Conservation (phyloP, 2,329 filamentous ascomycete species). For the Aspergillus candidus region DNA sequence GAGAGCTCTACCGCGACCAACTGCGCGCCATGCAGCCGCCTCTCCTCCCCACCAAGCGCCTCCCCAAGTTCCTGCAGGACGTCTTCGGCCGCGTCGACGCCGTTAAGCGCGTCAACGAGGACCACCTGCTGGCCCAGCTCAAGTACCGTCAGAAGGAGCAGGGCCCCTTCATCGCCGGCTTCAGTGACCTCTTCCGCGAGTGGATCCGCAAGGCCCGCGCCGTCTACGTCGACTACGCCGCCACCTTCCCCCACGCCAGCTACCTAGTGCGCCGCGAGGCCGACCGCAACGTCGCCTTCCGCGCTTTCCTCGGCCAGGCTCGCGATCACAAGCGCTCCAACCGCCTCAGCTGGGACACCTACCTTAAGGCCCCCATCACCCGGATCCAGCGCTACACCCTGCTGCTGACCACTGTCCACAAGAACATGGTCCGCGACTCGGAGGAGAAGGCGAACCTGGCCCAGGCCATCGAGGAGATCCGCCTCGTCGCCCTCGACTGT, state of each 20-base stretch:
- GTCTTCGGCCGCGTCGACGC: conserved; percentile 90
- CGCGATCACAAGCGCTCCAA: conserved; percentile 71
- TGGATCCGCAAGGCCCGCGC: conserved; percentile 93
- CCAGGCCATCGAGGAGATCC: conserved; percentile 87
- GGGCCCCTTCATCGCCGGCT: conserved; percentile 87
- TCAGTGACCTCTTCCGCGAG: conserved; percentile 95
- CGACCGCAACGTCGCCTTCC: conserved; percentile 78
- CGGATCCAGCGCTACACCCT: conserved; percentile 85
- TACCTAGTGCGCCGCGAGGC: conserved; percentile 79
- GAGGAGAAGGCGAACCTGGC: conserved; percentile 83
- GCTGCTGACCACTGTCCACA: conserved; percentile 73
- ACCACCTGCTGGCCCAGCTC: conserved; percentile 82
- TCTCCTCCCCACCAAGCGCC: conserved; percentile 71
- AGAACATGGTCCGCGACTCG: conserved; percentile 74
- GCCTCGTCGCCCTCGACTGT: conserved; percentile 79
- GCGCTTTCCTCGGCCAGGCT: conserved; percentile 74
- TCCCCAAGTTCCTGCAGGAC: conserved; percentile 71
- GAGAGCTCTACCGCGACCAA: conserved; percentile 77
- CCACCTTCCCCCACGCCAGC: conserved; percentile 75
- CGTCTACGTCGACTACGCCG: conserved; percentile 88
- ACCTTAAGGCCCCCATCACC: conserved; percentile 87
- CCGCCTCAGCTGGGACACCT: conserved; percentile 88
- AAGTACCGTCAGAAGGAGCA: conserved; percentile 97
- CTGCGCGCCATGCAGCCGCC: conserved; percentile 67
- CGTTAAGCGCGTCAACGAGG: conserved; percentile 86